Percentiles rank a stretch among this genome's conserved stretches.
phyloP scores from a whole-genome alignment of 495 filamentous ascomycete genomes.

The Darksidea phi region DNA sequence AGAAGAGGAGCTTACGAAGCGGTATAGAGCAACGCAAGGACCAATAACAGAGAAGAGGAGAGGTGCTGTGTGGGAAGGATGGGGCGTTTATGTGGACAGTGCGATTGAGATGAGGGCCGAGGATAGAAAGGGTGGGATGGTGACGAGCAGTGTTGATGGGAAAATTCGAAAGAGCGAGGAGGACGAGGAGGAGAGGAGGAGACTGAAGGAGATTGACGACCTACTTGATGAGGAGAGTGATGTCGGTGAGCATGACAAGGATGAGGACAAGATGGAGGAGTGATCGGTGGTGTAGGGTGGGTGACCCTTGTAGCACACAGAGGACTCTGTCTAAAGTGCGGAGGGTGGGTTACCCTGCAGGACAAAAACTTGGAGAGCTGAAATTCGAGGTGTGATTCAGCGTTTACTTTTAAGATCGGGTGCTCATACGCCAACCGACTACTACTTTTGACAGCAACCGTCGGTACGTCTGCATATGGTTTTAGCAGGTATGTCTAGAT shows the following conservation, averaged over 20 bases:
- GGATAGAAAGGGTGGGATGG: conserved; percentile 11
- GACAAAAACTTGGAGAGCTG: not conserved
- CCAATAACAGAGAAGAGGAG: conserved; percentile 1
- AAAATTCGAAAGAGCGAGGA: not conserved
- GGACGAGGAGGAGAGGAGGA: not conserved
- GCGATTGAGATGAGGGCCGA: not conserved
- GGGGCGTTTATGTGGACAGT: conserved; percentile 6
- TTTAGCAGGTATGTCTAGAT: too few relatives aligned
- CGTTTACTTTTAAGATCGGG: too few relatives aligned
- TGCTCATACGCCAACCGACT: too few relatives aligned
- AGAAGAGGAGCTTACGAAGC: conserved; percentile 25
- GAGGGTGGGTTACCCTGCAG: not conserved
- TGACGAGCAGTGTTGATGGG: not conserved
- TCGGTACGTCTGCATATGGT: too few relatives aligned
- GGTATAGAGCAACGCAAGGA: conserved; percentile 6
- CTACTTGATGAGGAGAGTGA: not conserved
- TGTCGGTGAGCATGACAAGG: not conserved
- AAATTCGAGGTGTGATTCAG: too few relatives aligned
- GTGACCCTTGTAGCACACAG: too few relatives aligned
- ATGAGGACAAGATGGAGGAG: not conserved
- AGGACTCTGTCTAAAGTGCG: too few relatives aligned
- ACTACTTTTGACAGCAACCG: too few relatives aligned
- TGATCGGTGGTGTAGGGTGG: not conserved
- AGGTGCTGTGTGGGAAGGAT: conserved; percentile 30
- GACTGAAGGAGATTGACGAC: not conserved